Base-by-base conservation (phyloP, 768 basidiomycete genomes). In the Boletellus ananiceps region DNA sequence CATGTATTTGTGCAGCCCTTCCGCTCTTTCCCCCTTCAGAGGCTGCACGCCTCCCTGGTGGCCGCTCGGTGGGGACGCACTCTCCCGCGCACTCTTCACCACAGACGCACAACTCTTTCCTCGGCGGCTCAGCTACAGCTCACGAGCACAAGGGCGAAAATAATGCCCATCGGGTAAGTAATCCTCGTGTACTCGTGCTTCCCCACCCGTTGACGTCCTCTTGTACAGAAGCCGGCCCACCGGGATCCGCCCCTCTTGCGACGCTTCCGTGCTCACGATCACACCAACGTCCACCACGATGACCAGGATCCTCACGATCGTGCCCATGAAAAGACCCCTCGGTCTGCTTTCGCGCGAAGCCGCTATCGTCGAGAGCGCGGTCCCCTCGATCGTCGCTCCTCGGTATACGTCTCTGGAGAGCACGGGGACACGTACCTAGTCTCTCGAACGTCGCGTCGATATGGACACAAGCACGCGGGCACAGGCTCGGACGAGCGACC, bases 1-100 rank as follows among this genome's bases (percentile, higher is more conserved):
- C 74, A 55, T 67, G 75, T 35, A 59, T 82, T 46, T 70, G 74
- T 53, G 69, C 71, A 2, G 69, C 73, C 33, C 48, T 81, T 21
- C 71, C 71, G 2, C 45, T 73, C 19, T 70, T 74, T 35, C 38
- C 61, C 27, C 34, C 64, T 29, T 74, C 61, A 21, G 69, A 71
- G 42, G 78, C 70, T 16, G 72, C 71, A n/a, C 72, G 70, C 42
- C 57, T 77, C 46, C 52, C 55, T 29, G 50, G 54, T 36, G 59
- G 63, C 32, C 52, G 61, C 41, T 34, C 49, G 34, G 38, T 29
- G 40, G 40, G 42, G 34, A 53, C 41, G 36, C 53, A 47, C 9
- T 7, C 44, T 15, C 44, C 50, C 11, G 8, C 21, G 40, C 16
- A 36, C 25, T 19, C 44, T 38, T 33, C 19, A 19, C 40, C 46